Base-by-base conservation (phyloP, 2,329 filamentous ascomycete species). In the Elsinoe perseae region DNA sequence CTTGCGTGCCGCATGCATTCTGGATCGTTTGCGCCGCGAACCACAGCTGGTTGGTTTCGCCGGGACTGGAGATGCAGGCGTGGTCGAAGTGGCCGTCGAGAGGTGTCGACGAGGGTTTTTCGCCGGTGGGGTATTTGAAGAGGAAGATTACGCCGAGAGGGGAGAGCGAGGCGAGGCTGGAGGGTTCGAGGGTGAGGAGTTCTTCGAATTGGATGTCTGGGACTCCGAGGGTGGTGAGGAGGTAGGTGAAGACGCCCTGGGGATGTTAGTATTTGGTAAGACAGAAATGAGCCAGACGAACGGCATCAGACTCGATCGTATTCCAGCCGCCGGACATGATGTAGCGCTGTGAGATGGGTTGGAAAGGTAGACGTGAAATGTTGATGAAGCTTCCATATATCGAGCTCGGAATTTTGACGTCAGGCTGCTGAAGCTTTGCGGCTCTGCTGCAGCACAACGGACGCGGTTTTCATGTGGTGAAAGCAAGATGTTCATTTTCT, bases 11-110 rank as follows among this genome's bases (percentile, higher is more conserved):
- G 74, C 93, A 98, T 6, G 93, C 93, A 72, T 98, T 98, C 73
- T 97, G 92, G 69, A 98, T 98, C 3, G 92, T 97, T 75, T 98
- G 93, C 27, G 86, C 84, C 3, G 93, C 93, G 73, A 98, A 98
- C 79, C 95, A 98, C 65, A 95, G 79, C 20, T 64, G 63, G 28
- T 60, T 50, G 25, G 59, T 58, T 40, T 65, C 62, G 16, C 56
- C 34, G 60, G 89, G 84, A 16, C 86, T 77, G 40, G 40, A 20
- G 16, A 52, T 32, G 12, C 89, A 89, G 14, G 77, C 78, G 63
- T 83, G 77, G 74, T 96, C 90, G 71, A 89, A 95, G 30, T 75
- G 77, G 59, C 93, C 93, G 70, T 97, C 91, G 61, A 83, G 80
- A 0, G 91, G 90, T 43, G 80, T 80, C 57, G 82, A 78, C 40